Evolutionary conservation across 1,139 yeast species (phyloP).

Genomic region (Suhomyces coccinellae): DNA sequence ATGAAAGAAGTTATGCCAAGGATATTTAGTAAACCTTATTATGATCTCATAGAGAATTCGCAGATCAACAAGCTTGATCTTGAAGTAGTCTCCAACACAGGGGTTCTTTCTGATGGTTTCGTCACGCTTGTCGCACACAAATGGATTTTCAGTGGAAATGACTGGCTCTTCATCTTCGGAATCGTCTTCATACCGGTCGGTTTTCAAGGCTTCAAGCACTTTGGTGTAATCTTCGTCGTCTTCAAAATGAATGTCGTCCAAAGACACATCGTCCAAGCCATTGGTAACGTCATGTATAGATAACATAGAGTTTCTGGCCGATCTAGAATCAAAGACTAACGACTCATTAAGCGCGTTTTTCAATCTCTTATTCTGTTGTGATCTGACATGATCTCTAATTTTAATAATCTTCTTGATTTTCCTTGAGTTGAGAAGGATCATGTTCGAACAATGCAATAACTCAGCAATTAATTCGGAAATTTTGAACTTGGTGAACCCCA

Average conservation of each 20-base stretch:
- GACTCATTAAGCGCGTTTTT: constrained; percentile 37
- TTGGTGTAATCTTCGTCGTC: constrained; percentile 14
- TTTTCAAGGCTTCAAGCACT: constrained; percentile 21
- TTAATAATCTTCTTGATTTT: constrained; percentile 37
- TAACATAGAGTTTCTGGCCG: constrained; percentile 11
- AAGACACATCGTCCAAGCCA: constrained; percentile 42
- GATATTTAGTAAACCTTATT: constrained; percentile 38
- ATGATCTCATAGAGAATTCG: constrained; percentile 36
- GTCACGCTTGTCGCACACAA: constrained; percentile 45
- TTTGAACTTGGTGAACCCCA: constrained; percentile 47
- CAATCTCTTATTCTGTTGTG: constrained; percentile 32
- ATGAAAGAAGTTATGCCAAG: constrained; percentile 53
- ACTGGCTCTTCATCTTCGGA: constrained; percentile 51
- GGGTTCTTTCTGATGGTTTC: constrained; percentile 34
- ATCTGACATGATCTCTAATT: constrained; percentile 39
- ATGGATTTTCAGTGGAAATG: constrained; percentile 49
- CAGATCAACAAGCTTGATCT: constrained; percentile 45
- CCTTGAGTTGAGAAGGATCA: constrained; percentile 46
- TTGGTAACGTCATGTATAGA: constrained; percentile 32
- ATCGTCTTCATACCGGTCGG: constrained; percentile 35
- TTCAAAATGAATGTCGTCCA: constrained; percentile 32
- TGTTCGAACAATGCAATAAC: constrained; percentile 49
- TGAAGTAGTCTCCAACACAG: constrained; percentile 47
- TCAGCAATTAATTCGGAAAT: constrained; percentile 49
- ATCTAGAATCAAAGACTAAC: constrained; percentile 12